Evolutionary conservation across 2,329 filamentous ascomycete genomes (phyloP).

Genomic region (Ceratocystis alfenasii): DNA sequence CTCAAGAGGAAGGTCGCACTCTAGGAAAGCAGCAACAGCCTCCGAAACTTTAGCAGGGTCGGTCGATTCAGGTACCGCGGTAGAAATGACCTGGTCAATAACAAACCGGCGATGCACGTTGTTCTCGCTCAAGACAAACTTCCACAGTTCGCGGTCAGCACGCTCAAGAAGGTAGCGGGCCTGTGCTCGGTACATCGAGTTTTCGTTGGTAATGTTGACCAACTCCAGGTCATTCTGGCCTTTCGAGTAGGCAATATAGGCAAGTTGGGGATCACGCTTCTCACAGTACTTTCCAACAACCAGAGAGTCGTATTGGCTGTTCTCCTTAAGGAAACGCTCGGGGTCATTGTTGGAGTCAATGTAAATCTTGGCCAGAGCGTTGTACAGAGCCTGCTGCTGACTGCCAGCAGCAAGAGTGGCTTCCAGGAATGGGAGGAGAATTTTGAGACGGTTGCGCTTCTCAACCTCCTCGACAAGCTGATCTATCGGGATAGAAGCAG

Average conservation of each 20-base stretch:
- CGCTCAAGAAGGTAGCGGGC: conserved; percentile 88
- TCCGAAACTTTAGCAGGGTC: conserved; percentile 92
- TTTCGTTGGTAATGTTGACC: conserved; percentile 96
- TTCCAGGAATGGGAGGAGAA: conserved; percentile 91
- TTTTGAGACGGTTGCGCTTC: conserved; percentile 85
- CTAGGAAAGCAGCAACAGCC: conserved; percentile 85
- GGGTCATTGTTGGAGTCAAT: conserved; percentile 98
- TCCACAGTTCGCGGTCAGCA: conserved; percentile 82
- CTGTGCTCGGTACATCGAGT: conserved; percentile 99
- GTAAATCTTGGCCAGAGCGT: conserved; percentile 97
- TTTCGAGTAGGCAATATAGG: conserved; percentile 90
- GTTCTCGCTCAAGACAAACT: conserved; percentile 87
- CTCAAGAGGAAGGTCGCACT: conserved; percentile 80
- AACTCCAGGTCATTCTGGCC: conserved; percentile 95
- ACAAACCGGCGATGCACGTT: conserved; percentile 90
- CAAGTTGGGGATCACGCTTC: conserved; percentile 92
- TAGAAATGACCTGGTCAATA: conserved; percentile 91
- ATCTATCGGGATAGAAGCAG: conserved; percentile 79
- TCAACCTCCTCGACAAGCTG: conserved; percentile 93
- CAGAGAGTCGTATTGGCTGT: conserved; percentile 89
- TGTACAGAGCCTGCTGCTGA: conserved; percentile 92
- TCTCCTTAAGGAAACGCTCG: conserved; percentile 93
- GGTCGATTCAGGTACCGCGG: conserved; percentile 81
- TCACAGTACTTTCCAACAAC: conserved; percentile 95
- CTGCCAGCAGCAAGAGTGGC: conserved; percentile 79